A percentile compares a stretch with the other conserved stretches of the same genome.
Conservation (phyloP, 2,329 filamentous ascomycete genomes). For the Clarireedia homoeocarpa region DNA sequence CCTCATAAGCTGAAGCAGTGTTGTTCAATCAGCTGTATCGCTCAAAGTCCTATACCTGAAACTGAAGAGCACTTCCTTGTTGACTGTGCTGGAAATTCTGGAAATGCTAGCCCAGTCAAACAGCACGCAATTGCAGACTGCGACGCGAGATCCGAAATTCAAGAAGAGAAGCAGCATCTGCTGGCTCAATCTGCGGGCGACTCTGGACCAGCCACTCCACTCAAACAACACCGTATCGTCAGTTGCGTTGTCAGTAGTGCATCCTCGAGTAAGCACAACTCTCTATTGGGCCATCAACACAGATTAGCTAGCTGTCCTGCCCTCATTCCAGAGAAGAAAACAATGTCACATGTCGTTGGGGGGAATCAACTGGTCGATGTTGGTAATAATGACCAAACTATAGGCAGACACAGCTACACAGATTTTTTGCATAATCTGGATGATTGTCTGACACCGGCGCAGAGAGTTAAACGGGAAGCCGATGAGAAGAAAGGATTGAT, state of each 20-base stretch:
- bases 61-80: background rate
- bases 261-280: background rate
- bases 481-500: background rate
- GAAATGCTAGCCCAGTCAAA: background rate
- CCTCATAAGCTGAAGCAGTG: background rate
- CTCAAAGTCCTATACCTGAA: background rate
- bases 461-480: slow-evolving; percentile 1
- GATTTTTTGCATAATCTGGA: slow-evolving; percentile 2
- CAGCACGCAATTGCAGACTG: background rate
- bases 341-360: background rate
- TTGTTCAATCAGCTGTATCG: background rate
- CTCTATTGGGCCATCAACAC: background rate
- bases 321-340: background rate
- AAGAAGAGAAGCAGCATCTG: slow-evolving; percentile 1
- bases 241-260: background rate
- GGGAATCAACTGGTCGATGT: background rate
- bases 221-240: background rate
- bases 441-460: slow-evolving; percentile 1
- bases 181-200: background rate
- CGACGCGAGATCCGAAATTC: background rate
- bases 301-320: slow-evolving; percentile 3
- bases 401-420: background rate
- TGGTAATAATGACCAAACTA: background rate
- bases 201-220: slow-evolving; percentile 1
- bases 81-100: background rate